Percentiles rank a stretch among this genome's conserved stretches.
Evolutionary conservation across 2,329 filamentous ascomycete genomes (phyloP).

Genomic region (Immersiporthe knoxdaviesiana): DNA sequence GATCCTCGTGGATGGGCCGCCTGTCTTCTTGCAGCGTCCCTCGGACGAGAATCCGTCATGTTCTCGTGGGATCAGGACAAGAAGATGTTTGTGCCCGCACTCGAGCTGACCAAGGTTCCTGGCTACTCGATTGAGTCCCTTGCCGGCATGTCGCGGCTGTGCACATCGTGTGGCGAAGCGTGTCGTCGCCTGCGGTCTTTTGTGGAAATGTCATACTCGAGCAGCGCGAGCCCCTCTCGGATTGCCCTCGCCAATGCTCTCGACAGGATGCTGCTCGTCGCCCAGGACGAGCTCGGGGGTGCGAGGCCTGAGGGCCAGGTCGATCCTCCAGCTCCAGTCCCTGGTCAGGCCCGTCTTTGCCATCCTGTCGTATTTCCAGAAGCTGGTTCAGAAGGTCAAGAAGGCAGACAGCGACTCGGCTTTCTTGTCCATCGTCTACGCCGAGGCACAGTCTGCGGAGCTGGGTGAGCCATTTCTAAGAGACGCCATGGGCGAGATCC

Average conservation of each 20-base stretch:
- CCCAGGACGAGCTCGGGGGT: slow-evolving; percentile 54
- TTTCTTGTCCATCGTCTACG: slow-evolving; percentile 64
- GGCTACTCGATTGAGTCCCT: slow-evolving; percentile 59
- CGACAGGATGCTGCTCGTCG: slow-evolving; percentile 51
- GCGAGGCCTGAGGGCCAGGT: slow-evolving; percentile 46
- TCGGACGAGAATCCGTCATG: slow-evolving; percentile 73
- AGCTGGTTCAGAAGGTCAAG: slow-evolving; percentile 52
- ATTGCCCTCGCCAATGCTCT: slow-evolving; percentile 57
- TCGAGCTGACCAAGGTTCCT: slow-evolving; percentile 54
- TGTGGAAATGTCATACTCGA: slow-evolving; percentile 50
- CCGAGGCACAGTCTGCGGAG: slow-evolving; percentile 65
- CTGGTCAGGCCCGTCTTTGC: slow-evolving; percentile 50
- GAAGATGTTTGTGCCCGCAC: slow-evolving; percentile 54
- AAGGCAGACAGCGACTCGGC: slow-evolving; percentile 58
- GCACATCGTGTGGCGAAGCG: slow-evolving; percentile 52
- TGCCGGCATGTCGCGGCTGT: slow-evolving; percentile 50
- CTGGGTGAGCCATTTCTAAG: slow-evolving; percentile 65
- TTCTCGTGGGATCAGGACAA: slow-evolving; percentile 63
- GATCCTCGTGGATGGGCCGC: slow-evolving; percentile 53
- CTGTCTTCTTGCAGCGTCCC: slow-evolving; percentile 66
- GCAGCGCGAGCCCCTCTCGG: slow-evolving; percentile 48
- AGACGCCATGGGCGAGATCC: slow-evolving; percentile 67
- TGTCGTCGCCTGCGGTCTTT: slow-evolving; percentile 52
- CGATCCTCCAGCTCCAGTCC: slow-evolving; percentile 57
- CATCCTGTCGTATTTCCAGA: slow-evolving; percentile 56